phyloP scores from a whole-genome alignment of 768 basidiomycete species.

The Neoboletus brunneissimus region DNA sequence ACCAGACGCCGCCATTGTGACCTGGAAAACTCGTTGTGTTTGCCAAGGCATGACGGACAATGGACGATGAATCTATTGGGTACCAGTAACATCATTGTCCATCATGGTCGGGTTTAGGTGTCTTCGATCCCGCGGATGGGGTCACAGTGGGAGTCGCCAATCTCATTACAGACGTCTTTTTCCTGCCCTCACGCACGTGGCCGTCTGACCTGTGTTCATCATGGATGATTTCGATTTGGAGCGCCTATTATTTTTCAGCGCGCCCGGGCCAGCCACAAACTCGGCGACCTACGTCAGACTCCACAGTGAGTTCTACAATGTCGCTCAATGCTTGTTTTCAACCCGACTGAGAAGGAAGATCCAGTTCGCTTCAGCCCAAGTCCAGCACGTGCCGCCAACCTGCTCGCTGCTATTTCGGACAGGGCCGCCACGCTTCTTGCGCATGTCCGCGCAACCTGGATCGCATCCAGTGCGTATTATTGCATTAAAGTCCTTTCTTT shows the following conservation, averaged over 20 bases:
- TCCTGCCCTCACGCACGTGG: constrained; percentile 20
- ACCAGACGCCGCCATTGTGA: background rate
- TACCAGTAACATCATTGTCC: background rate
- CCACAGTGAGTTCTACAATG: background rate
- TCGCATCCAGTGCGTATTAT: constrained; percentile 12
- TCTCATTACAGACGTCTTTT: constrained; percentile 1
- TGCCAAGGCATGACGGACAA: background rate
- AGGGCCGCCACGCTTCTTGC: constrained; percentile 22
- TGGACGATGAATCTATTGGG: background rate
- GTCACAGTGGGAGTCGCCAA: background rate
- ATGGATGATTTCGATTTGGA: background rate
- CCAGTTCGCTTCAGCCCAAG: background rate
- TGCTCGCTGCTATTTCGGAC: background rate
- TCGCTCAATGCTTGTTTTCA: background rate
- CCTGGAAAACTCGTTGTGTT: background rate
- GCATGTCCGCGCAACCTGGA: constrained; percentile 26
- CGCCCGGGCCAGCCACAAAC: background rate
- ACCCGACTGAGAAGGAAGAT: background rate
- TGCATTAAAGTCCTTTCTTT: constrained; percentile 18
- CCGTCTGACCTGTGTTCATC: constrained; percentile 8
- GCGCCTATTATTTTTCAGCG: background rate
- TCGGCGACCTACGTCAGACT: background rate
- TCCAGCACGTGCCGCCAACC: constrained; percentile 14
- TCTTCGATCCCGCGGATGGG: constrained; percentile 7
- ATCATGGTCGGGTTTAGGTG: background rate